Evolutionary conservation across 2,329 filamentous ascomycete species (phyloP).

Genomic region (Calonectria fujianensis): DNA sequence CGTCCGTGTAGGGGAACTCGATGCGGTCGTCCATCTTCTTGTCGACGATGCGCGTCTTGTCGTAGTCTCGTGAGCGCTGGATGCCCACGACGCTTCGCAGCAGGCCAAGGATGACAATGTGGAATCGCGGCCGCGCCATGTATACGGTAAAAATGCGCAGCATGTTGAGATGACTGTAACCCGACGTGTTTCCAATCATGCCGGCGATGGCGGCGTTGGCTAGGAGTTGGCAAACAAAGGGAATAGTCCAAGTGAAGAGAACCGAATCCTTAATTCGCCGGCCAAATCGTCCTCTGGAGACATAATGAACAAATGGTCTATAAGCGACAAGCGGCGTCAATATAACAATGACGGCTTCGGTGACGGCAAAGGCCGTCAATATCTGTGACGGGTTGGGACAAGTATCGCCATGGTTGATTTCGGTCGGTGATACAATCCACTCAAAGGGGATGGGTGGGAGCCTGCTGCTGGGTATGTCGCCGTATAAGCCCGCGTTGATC

Average conservation of each 20-base stretch:
- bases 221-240: slow-evolving; percentile 44
- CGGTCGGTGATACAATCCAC: slow-evolving; percentile 49
- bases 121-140: slow-evolving; percentile 49
- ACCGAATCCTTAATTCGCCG: slow-evolving; percentile 40
- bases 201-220: slow-evolving; percentile 50
- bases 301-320: slow-evolving; percentile 46
- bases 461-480: slow-evolving; percentile 19
- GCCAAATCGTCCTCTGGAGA: slow-evolving; percentile 44
- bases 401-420: slow-evolving; percentile 29
- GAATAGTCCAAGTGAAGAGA: slow-evolving; percentile 43
- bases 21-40: slow-evolving; percentile 46
- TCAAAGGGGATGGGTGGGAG: slow-evolving; percentile 51
- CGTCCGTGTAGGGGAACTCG: slow-evolving; percentile 52
- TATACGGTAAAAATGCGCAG: slow-evolving; percentile 49
- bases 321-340: slow-evolving; percentile 44
- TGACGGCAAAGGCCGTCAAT: slow-evolving; percentile 47
- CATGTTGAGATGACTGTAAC: slow-evolving; percentile 50
- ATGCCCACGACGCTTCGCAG: slow-evolving; percentile 47
- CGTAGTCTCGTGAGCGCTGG: slow-evolving; percentile 38
- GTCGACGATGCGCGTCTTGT: slow-evolving; percentile 48
- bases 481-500: slow-evolving; percentile 47
- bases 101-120: slow-evolving; percentile 46
- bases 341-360: slow-evolving; percentile 45
- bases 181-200: slow-evolving; percentile 46
- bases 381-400: slow-evolving; percentile 43